Evolutionary conservation across 345 rosid genomes (phyloP), one percentile per base, ranked within the genome.

Genomic region (Salix viminalis): DNA sequence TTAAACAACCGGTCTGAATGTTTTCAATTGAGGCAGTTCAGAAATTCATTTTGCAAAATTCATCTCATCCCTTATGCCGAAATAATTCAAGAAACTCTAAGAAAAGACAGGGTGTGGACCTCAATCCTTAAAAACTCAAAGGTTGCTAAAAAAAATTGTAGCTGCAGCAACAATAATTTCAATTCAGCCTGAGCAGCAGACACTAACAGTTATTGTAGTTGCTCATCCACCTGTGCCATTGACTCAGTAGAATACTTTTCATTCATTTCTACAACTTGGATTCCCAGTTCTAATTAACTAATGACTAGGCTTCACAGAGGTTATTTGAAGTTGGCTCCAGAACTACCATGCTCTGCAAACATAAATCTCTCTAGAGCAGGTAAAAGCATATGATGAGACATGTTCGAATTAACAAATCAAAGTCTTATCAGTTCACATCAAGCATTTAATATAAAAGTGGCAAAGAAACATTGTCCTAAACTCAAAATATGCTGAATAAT

Each of bases 211-310:
- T 7, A 36, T 21, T 0, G 24, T 21, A 54, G 12, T 21, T 54
- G 61, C 12, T 54, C 12, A 54, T 21, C 24, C 12, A 21, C 61
- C 24, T 21, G 24, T 61, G 26, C 65, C 52, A 46, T 61, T 48
- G 67, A 69, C 52, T 41, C 34, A 34, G 21, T 30, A 56, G 24
- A 69, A 65, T 54, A 18, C 67, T 36, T 67, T 68, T 34, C 26
- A 66, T 7, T 42, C 28, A 44, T 50, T 41, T 76, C 72, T 48
- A 64, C n/a, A 77, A 23, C 68, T 70, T 70, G 64, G 44, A 16
- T 36, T 37, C 52, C 11, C 39, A 71, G 68, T 16, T 69, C 56
- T 8, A 67, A 56, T 64, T 14, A 39, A 50, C 72, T 18, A 69
- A 37, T 64, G 71, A 12, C 52, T 12, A 41, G 42, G 24, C 71